phyloP scores from a whole-genome alignment of 176 grass and related monocot genomes.

The Tuctoria greenei region DNA sequence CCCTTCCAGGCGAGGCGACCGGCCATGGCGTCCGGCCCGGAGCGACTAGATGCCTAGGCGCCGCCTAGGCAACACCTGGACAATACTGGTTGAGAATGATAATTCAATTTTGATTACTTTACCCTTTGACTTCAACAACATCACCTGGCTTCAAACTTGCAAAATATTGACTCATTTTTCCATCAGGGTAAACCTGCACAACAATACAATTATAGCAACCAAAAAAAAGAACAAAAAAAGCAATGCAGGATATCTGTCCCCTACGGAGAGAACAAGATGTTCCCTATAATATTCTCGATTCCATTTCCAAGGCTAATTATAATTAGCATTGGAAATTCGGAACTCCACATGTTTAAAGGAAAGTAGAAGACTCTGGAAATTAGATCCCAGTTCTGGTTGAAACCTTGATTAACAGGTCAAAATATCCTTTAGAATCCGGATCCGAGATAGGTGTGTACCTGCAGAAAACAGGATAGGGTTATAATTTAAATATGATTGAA shows the following conservation, averaged over 20 bases:
- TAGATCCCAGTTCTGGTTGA: neutral
- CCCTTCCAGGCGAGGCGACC: too few relatives aligned
- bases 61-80: too few relatives aligned
- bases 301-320: neutral
- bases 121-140: constrained; percentile 97
- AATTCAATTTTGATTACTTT: constrained; percentile 26
- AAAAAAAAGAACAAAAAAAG: constrained; percentile 18
- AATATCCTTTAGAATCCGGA: constrained; percentile 88
- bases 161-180: constrained; percentile 97
- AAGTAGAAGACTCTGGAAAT: neutral
- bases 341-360: neutral
- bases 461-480: constrained; percentile 35
- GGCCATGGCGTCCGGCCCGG: too few relatives aligned
- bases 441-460: constrained; percentile 94
- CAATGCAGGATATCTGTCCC: neutral
- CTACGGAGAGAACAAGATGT: constrained; percentile 18
- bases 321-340: neutral
- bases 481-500: constrained; percentile 15
- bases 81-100: neutral
- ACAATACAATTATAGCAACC: neutral
- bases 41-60: too few relatives aligned
- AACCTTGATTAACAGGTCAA: constrained; percentile 97
- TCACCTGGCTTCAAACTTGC: constrained; percentile 87
- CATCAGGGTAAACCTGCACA: constrained; percentile 88
- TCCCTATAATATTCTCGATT: neutral